Evolutionary conservation across 495 filamentous ascomycete species (phyloP), one percentile per base, ranked within the genome.

Genomic region (Penicillium manginii): DNA sequence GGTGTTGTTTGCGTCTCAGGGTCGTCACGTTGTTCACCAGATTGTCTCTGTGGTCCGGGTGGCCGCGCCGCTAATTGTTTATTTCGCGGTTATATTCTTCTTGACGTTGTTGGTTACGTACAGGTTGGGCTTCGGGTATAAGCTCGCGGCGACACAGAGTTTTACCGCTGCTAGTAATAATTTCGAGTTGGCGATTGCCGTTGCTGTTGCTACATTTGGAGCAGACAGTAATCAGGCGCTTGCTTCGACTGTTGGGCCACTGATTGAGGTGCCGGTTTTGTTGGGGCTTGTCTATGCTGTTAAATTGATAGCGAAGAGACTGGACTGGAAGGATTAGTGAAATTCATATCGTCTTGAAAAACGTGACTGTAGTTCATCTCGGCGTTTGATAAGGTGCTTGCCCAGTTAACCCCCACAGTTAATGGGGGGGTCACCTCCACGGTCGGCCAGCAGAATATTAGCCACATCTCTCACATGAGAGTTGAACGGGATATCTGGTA

Each of bases 121-220:
- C 52, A 76, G 69, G 33, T 61, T 84, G 17, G 89, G 91, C 0
- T 93, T 93, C 63, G 84, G 85, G 1, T 97, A 97, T 66, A 76
- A 74, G 46, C 65, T 92, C 3, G 82, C 83, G 2, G 81, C 83
- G 11, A 96, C 93, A 11, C 93, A 97, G 75, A 91, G 90, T 64
- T 96, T 97, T 63, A 97, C 92, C 1, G 93, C 93, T 6, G 93
- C 93, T 3, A 96, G 92, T 69, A 97, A 97, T 61, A 96, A 96
- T 65, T 96, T 97, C 65, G 93, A 96, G 78, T 72, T 96, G 22
- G 92, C 93, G 1, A 96, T 97, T 73, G 93, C 93, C 1, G 92
- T 97, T 3, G 92, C 91, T 1, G 86, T 96, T 3, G 91, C 92
- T 4, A 86, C 88, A 1, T 96, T 88, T 75, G 92, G 93, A 0